phyloP scores from a whole-genome alignment of 257 asterid species.

The Cruciata laevipes region DNA sequence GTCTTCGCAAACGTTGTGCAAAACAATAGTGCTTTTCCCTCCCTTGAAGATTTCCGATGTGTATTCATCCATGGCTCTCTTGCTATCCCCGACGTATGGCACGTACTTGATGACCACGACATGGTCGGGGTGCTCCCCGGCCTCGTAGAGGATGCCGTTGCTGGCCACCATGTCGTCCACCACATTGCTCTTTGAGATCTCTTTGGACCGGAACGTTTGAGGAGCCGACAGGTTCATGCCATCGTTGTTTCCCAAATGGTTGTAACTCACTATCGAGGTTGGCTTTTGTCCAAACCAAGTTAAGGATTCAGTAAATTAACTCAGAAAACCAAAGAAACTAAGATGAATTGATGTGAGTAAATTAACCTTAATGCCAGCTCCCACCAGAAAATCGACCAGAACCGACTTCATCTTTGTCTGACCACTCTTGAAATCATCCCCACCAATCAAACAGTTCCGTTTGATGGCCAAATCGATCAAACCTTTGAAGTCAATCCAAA shows the following conservation, averaged over 20 bases:
- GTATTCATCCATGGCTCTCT: conserved; percentile 99
- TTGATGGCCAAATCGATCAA: too few relatives aligned
- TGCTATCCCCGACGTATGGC: conserved; percentile 37
- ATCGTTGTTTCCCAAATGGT: conserved; percentile 95
- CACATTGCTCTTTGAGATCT: conserved; percentile 95
- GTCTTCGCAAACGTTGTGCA: conserved; percentile 95
- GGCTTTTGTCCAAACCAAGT: conserved; percentile 42
- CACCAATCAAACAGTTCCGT: too few relatives aligned
- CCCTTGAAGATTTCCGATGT: conserved; percentile 99
- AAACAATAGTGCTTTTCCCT: conserved; percentile 84
- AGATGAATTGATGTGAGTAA: too few relatives aligned
- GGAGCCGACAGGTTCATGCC: conserved; percentile 98
- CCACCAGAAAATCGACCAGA: too few relatives aligned
- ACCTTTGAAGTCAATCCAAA: too few relatives aligned
- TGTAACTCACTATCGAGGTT: conserved; percentile 95
- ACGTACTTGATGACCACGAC: conserved; percentile 97
- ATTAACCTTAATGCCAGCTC: too few relatives aligned
- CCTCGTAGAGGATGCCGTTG: conserved; percentile 85
- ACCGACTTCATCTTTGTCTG: too few relatives aligned
- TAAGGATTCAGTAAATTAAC: too few relatives aligned
- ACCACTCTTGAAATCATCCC: too few relatives aligned
- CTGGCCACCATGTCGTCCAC: conserved; percentile 99
- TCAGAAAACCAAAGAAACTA: too few relatives aligned
- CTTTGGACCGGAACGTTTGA: conserved; percentile 95
- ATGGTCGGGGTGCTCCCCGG: too few relatives aligned